Base-by-base conservation (phyloP, 2,329 filamentous ascomycete genomes). In the Chrysoporthe austroafricana region DNA sequence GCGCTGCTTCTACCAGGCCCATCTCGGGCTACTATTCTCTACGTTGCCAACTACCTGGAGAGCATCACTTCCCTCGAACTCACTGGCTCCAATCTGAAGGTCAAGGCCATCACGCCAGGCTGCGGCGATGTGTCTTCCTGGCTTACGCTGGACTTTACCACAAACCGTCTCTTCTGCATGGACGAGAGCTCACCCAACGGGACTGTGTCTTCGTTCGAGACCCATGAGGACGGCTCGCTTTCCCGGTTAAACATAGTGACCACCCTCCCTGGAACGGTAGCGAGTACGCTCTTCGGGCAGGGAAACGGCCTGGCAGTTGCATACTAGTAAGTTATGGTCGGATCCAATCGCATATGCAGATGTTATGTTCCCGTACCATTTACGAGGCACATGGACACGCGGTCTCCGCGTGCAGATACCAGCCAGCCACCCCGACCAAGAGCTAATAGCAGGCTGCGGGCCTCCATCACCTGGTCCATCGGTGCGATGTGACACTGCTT, bases 111-210 rank as follows among this genome's bases (percentile, higher is more conserved):
- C 3, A 80, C 79, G 32, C 80, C 79, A 63, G 79, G 78, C 44
- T 90, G 88, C 76, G 84, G 81, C 11, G 76, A 79, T 1, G 84
- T 83, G 69, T 85, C 88, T 5, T 85, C 86, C 13, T 91, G 88
- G 88, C 78, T 91, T 66, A 85, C 85, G 26, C 80, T 88, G 26
- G 84, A 88, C 73, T 76, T 80, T 67, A 73, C 78, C 58, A 80
- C 82, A 69, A 79, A 79, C 32, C 75, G 82, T 14, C 78, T 91
- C 13, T 88, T 86, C 77, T 91, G 88, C 76, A 72, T 86, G 57
- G 84, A 91, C 71, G 89, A 91, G 79, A 85, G 83, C 32, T 71
- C 75, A 4, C 74, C 77, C n/a, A 81, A 85, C 70, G 86, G 85
- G 62, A 80, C 82, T 1, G 76, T 90, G 67, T 75, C 76, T 11